These are phyloP conservation scores for Clarireedia monteithiana DNA, from an alignment of 2,329 filamentous ascomycete genomes.

Conservation along the genomic window DNA sequence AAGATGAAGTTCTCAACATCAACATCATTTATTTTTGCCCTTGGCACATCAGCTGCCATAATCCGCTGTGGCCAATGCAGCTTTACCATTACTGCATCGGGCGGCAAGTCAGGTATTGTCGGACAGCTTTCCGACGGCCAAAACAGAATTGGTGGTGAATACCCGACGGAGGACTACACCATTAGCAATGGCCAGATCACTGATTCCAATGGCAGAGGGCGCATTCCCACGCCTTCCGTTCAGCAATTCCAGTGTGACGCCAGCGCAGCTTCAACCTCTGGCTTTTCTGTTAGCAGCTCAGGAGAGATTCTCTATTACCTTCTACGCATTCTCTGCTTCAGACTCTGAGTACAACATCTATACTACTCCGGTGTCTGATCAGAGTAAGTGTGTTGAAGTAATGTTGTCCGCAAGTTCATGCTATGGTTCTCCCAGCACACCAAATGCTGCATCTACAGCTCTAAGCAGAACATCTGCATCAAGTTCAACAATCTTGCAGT, in stretches of 20 bases:
- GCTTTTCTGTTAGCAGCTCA: conserved; percentile 46
- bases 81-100: conserved; percentile 45
- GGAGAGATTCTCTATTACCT: conserved; percentile 39
- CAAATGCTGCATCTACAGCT: background rate
- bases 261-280: conserved; percentile 41
- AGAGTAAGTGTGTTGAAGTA: conserved; percentile 43
- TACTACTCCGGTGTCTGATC: conserved; percentile 31
- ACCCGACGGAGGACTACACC: conserved; percentile 43
- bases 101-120: conserved; percentile 42
- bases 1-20: conserved; percentile 5
- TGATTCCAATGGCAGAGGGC: conserved; percentile 49
- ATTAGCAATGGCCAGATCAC: conserved; percentile 46
- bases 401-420: conserved; percentile 37
- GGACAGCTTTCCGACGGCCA: conserved; percentile 57
- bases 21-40: background rate
- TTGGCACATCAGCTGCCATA: background rate
- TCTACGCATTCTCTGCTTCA: conserved; percentile 53
- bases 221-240: conserved; percentile 35
- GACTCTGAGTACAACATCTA: conserved; percentile 50
- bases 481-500: conserved; percentile 13
- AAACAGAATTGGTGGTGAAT: conserved; percentile 45
- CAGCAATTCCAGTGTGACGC: conserved; percentile 37
- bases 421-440: conserved; percentile 10
- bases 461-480: background rate
- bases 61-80: conserved; percentile 32